Conservation (phyloP, 306 rosid genomes). For the Ceratonia siliqua region DNA sequence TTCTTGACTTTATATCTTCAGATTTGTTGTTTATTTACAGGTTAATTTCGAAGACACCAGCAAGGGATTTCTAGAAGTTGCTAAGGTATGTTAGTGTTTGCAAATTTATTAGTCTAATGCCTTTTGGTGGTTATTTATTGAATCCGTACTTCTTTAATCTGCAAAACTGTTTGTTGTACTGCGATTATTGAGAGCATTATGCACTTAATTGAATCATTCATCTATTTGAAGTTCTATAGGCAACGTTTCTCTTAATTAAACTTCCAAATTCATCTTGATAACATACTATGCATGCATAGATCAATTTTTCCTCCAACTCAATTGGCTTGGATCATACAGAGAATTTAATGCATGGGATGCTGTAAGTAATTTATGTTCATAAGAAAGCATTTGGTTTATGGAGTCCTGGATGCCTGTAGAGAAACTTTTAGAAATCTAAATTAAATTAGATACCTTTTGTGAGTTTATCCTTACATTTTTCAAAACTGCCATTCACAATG, state of each 20-base stretch:
- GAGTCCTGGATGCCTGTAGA: background rate
- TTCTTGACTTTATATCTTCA: conserved; percentile 11
- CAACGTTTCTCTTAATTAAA: background rate
- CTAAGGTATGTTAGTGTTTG: conserved; percentile 62
- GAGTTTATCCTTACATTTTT: background rate
- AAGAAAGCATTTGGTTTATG: background rate
- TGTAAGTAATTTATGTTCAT: no score
- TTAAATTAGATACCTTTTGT: background rate
- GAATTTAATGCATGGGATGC: background rate
- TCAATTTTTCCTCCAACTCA: background rate
- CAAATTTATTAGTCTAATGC: background rate
- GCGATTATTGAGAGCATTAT: background rate
- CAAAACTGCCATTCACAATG: background rate
- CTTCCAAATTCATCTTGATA: conserved; percentile 14
- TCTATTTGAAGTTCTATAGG: background rate
- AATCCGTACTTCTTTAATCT: background rate
- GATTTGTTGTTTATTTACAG: conserved; percentile 47
- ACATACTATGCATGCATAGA: background rate
- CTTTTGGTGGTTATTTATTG: background rate
- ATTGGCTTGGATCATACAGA: background rate
- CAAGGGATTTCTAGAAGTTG: conserved; percentile 96
- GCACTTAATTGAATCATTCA: conserved; percentile 11
- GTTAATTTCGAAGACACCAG: conserved; percentile 97
- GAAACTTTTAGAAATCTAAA: background rate
- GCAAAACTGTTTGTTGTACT: background rate